Conservation (phyloP, 345 rosid species). For the Geranium brycei region DNA sequence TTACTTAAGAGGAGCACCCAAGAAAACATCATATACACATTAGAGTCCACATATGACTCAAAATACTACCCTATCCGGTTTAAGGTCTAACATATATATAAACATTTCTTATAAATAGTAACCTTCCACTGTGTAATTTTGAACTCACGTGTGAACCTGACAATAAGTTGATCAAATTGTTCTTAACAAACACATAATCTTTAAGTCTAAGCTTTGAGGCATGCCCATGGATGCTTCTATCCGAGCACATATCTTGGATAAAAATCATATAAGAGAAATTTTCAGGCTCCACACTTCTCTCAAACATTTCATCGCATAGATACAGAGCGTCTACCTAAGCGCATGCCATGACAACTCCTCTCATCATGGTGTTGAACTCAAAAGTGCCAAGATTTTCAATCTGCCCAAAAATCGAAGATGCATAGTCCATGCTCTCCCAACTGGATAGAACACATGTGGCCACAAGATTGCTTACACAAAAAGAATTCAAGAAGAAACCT, state of each 20-base stretch:
- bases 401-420: slow-evolving; percentile 23
- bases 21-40: too few relatives aligned
- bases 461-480: slow-evolving; percentile 27
- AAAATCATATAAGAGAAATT: slow-evolving; percentile 26
- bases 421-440: slow-evolving; percentile 35
- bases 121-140: too few relatives aligned
- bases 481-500: slow-evolving; percentile 21
- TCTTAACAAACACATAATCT: slow-evolving; percentile 24
- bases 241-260: slow-evolving; percentile 26
- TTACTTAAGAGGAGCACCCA: too few relatives aligned
- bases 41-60: too few relatives aligned
- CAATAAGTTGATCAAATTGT: slow-evolving; percentile 26
- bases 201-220: slow-evolving; percentile 19
- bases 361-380: slow-evolving; percentile 25
- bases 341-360: slow-evolving; percentile 15
- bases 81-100: too few relatives aligned
- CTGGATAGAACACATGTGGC: slow-evolving; percentile 28
- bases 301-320: slow-evolving; percentile 22
- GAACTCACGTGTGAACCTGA: too few relatives aligned
- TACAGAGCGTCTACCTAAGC: slow-evolving; percentile 15
- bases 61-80: too few relatives aligned
- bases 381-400: slow-evolving; percentile 24
- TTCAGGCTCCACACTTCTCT: slow-evolving; percentile 23
- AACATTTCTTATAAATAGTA: too few relatives aligned
- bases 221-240: slow-evolving; percentile 21